Evolutionary conservation across 2,329 filamentous ascomycete genomes (phyloP), one percentile per base, ranked within the genome.

Genomic region (Alternaria triticina): DNA sequence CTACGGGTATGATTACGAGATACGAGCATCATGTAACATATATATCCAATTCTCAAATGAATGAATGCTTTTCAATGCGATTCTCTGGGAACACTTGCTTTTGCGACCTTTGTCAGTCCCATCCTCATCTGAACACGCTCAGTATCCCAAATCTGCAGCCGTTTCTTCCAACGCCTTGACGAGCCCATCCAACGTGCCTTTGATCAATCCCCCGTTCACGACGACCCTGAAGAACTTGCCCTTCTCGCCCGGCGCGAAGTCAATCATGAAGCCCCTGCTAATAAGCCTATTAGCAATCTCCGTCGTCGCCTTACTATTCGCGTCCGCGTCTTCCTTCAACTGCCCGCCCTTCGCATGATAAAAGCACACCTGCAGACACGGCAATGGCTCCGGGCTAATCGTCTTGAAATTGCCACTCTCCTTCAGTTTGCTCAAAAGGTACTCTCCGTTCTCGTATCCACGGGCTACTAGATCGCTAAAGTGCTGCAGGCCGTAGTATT

Each of bases 331-430:
- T 12, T 74, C 73, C 2, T 79, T 74, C 59, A 91, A 67, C 61
- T 79, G 72, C 3, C 89, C 87, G 1, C 83, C 83, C 0, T 88
- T 88, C 0, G 90, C 88, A 74, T 92, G 94, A 79, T 97, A 97
- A 79, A 98, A 98, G 83, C 95, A 97, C 22, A 98, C 91, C 82
- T 98, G 96, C 77, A 97, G 83, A 81, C 95, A 98, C 13, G 77
- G 78, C 50, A 94, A 90, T 25, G 93, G 92, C 71, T 91, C 90
- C 59, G 88, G 85, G 11, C 89, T 92, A 4, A 97, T 87, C 15
- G 97, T 84, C 17, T 87, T 82, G 70, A 98, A 91, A 70, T 92
- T 83, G 0, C 81, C 76, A 45, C 85, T 84, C 13, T 81, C 50
- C 6, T 83, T 79, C 3, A 97, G 76, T 1, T 89, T 79, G 0